A percentile compares a stretch with the other conserved stretches of the same genome.
phyloP scores from a whole-genome alignment of 2,329 filamentous ascomycete species.

The Xylaria sp. region DNA sequence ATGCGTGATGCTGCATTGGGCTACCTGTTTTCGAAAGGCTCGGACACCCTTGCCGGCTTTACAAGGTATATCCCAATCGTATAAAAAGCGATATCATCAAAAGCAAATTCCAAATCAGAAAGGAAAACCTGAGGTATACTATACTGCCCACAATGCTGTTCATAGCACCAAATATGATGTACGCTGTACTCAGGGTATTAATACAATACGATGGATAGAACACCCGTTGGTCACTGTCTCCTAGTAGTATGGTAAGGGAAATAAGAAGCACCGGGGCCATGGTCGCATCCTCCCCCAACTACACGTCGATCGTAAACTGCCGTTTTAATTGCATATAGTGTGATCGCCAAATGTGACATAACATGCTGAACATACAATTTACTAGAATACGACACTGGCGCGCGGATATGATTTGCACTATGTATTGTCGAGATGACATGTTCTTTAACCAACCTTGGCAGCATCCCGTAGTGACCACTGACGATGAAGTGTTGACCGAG shows the following conservation, averaged over 20 bases:
- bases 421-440: conserved; percentile 26
- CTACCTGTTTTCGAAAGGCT: conserved; percentile 38
- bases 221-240: neutral
- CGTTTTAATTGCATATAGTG: conserved; percentile 38
- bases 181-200: neutral
- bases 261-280: conserved; percentile 14
- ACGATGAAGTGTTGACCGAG: conserved; percentile 30
- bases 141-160: conserved; percentile 2
- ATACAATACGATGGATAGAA: conserved; percentile 2
- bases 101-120: conserved; percentile 44
- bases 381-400: conserved; percentile 34
- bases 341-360: conserved; percentile 42
- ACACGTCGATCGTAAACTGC: conserved; percentile 27
- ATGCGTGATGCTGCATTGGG: conserved; percentile 19
- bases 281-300: conserved; percentile 23
- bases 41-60: conserved; percentile 43
- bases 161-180: neutral
- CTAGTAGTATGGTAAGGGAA: neutral
- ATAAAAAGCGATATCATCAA: conserved; percentile 39
- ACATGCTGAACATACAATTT: conserved; percentile 22
- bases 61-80: conserved; percentile 30
- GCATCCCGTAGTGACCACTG: conserved; percentile 38
- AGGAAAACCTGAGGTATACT: conserved; percentile 3
- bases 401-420: conserved; percentile 25
- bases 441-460: conserved; percentile 33